Conservation (phyloP, 441 rosid genomes). For the Daphne laureola region DNA sequence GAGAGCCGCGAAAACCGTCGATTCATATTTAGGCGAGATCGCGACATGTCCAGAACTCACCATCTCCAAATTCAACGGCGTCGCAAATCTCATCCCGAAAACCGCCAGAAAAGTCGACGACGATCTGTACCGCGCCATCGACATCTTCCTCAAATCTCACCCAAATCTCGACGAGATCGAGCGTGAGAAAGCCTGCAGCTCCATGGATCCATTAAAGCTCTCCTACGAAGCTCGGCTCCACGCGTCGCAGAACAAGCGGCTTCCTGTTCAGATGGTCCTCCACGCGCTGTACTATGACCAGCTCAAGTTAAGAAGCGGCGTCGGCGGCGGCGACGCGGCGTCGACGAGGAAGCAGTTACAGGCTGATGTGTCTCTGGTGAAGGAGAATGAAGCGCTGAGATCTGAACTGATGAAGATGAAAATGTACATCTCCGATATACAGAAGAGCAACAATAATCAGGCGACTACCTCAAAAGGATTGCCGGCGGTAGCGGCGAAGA, state of each 20-base stretch:
- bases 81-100: slow-evolving; percentile 62
- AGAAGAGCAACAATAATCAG: slow-evolving; percentile 25
- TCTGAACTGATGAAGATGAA: slow-evolving; percentile 81
- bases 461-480: slow-evolving; percentile 18
- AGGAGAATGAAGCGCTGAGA: slow-evolving; percentile 77
- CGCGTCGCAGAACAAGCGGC: slow-evolving; percentile 76
- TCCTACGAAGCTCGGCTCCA: slow-evolving; percentile 78
- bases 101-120: slow-evolving; percentile 63
- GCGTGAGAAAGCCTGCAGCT: slow-evolving; percentile 76
- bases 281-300: slow-evolving; percentile 71
- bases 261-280: slow-evolving; percentile 68
- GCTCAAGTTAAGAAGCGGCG: slow-evolving; percentile 64
- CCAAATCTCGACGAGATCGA: slow-evolving; percentile 80
- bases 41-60: slow-evolving; percentile 45
- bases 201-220: slow-evolving; percentile 62
- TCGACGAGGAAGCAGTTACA: slow-evolving; percentile 46
- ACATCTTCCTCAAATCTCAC: slow-evolving; percentile 72
- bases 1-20: slow-evolving; percentile 65
- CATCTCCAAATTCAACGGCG: slow-evolving; percentile 73
- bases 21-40: slow-evolving; percentile 68
- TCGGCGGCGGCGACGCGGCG: slow-evolving; percentile 20
- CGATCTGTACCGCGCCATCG: slow-evolving; percentile 80
- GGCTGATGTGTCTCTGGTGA: slow-evolving; percentile 52
- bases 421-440: slow-evolving; percentile 47
- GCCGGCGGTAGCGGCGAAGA: slow-evolving; percentile 11